Percentiles rank a stretch among this genome's conserved stretches.
These are phyloP conservation scores for Pichia sp. DNA, from an alignment of 1,139 yeast species.

Conservation along the genomic window DNA sequence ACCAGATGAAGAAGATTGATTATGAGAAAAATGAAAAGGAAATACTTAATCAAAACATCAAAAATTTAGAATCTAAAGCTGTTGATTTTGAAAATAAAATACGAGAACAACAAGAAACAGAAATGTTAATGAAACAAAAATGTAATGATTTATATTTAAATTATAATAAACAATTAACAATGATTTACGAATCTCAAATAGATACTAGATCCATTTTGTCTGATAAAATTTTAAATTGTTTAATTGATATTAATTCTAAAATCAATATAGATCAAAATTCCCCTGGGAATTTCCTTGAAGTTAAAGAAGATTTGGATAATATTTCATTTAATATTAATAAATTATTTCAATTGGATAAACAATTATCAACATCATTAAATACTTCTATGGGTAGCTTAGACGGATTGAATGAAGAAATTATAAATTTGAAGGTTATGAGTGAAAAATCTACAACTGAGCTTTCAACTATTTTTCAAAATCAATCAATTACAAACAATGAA, in stretches of 20 bases:
- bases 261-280: not conserved
- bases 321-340: too few relatives aligned
- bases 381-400: too few relatives aligned
- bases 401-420: too few relatives aligned
- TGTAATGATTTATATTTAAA: constrained; percentile 4
- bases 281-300: too few relatives aligned
- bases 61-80: constrained; percentile 11
- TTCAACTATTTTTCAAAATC: too few relatives aligned
- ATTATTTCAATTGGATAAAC: too few relatives aligned
- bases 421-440: too few relatives aligned
- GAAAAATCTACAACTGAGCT: too few relatives aligned
- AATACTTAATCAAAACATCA: constrained; percentile 6
- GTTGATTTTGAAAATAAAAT: constrained; percentile 12
- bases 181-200: constrained; percentile 1
- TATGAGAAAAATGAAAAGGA: constrained; percentile 13
- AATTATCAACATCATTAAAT: too few relatives aligned
- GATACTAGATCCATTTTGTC: constrained; percentile 1
- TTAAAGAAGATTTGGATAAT: not conserved
- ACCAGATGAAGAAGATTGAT: constrained; percentile 25
- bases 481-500: not conserved
- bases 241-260: constrained; percentile 2
- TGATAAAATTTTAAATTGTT: constrained; percentile 4
- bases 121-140: constrained; percentile 3
- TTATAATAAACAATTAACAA: not conserved
- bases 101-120: constrained; percentile 3